Base-by-base conservation (phyloP, 1,284 basidiomycete species). In the Sphaerobolus stellatus region DNA sequence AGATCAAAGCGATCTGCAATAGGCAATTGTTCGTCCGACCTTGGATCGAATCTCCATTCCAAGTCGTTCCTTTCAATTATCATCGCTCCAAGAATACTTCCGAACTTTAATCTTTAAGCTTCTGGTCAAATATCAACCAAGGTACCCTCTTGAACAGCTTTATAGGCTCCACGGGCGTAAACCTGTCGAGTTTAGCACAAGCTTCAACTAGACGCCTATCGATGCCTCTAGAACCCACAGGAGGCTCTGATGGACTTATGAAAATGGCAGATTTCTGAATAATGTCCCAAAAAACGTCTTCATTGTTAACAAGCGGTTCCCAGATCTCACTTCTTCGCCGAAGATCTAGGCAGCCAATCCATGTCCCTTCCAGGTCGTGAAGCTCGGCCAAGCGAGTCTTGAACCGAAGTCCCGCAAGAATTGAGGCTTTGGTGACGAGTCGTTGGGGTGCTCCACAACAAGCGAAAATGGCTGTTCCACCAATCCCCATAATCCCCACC, bases 21-120 rank as follows among this genome's bases (percentile, higher is more conserved):
- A 1, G 78, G 68, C 52, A 88, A 68, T 29, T 81, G 74, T 14
- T 76, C 71, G 6, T 76, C 72, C 58, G 71, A 77, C 50, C 84
- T 75, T 4, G 88, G 88, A 67, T 90, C 88, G 60, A 89, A 83
- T 18, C 79, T 74, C 84, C 84, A 88, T 67, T 88, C 86, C 47
- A 88, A 74, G n/a, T 81, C 78, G 62, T 85, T 87, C 20, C 88
- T 77, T 61, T 90, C 87, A 57, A 89, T 77, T 52, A 84, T 67
- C 52, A 89, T 69, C 13, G 86, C 77, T 0, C 86, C 85, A 8
- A 75, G 74, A 56, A 90, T 83, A 0, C 67, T 71, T 0, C 88
- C 88, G 38, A 78, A 74, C 30, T 66, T 64, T 9, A 72, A 71
- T 14, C 86, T 77, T 65, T 87, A 80, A 4, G 74, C 75, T 36